These are phyloP conservation scores for Kwoniella shivajii DNA, from an alignment of 1,284 basidiomycete genomes.

Conservation along the genomic window DNA sequence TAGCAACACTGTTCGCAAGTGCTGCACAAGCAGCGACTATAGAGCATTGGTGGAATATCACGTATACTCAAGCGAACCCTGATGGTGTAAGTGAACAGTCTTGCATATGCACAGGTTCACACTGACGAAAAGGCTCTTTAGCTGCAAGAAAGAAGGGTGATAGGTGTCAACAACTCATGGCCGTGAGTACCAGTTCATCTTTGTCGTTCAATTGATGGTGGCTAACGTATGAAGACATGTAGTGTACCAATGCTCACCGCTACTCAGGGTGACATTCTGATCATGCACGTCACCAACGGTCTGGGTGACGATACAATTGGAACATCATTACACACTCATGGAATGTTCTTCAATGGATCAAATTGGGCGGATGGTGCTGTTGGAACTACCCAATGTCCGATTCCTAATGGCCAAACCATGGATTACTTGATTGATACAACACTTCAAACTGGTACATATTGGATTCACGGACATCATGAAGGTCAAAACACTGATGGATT, in stretches of 20 bases:
- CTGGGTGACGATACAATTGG: conserved; percentile 64
- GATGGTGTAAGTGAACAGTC: conserved; percentile 45
- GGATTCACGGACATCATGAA: conserved; percentile 69
- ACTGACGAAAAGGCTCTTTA: background rate
- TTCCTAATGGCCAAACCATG: conserved; percentile 73
- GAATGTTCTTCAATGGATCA: conserved; percentile 86
- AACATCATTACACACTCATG: conserved; percentile 71
- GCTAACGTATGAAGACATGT: conserved; percentile 3
- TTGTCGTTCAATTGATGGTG: background rate
- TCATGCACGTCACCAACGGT: conserved; percentile 71
- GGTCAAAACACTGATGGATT: conserved; percentile 75
- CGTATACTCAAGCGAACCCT: conserved; percentile 40
- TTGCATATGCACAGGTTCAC: background rate
- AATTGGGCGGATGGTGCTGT: conserved; percentile 87
- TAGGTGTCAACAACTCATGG: conserved; percentile 87
- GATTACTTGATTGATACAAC: conserved; percentile 77
- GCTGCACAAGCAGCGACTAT: conserved; percentile 38
- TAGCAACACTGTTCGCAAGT: conserved; percentile 21
- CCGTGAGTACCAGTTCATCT: conserved; percentile 63
- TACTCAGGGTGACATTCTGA: conserved; percentile 67
- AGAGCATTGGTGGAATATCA: conserved; percentile 47
- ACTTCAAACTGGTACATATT: conserved; percentile 71
- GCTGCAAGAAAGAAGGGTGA: conserved; percentile 63
- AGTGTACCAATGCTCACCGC: conserved; percentile 77
- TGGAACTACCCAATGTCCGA: conserved; percentile 82